Evolutionary conservation across 1,284 basidiomycete species (phyloP).

Genomic region (Fomes fomentarius): DNA sequence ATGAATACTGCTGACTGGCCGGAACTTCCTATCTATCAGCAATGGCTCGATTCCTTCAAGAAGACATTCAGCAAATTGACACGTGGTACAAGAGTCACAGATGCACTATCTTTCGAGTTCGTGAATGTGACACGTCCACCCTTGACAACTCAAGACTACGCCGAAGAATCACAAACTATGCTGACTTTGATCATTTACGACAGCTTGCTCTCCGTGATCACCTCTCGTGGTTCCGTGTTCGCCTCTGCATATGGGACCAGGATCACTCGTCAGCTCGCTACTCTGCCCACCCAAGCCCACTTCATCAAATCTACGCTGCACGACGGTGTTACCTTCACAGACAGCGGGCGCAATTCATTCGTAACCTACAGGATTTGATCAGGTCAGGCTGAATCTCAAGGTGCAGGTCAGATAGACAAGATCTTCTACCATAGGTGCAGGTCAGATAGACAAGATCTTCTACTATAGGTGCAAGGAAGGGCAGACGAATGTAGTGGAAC

Average conservation of each 20-base stretch:
- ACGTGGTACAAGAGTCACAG: not conserved
- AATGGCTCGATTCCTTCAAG: not conserved
- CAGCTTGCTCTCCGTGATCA: not conserved
- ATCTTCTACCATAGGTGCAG: not conserved
- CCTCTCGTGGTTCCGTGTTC: not conserved
- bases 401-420: not conserved
- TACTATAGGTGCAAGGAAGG: not conserved
- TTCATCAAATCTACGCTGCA: not conserved
- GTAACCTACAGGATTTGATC: not conserved
- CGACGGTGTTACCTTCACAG: not conserved
- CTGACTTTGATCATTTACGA: not conserved
- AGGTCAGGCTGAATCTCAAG: not conserved
- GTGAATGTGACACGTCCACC: not conserved
- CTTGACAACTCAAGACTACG: not conserved
- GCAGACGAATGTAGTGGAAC: not conserved
- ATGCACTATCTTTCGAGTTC: not conserved
- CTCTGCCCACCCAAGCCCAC: not conserved
- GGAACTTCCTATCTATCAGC: not conserved
- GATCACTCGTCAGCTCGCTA: not conserved
- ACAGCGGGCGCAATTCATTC: not conserved
- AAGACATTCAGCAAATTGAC: not conserved
- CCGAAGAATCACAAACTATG: too few relatives aligned
- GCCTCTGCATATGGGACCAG: not conserved
- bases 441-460: too few relatives aligned
- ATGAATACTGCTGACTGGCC: slow-evolving; percentile 13